Evolutionary conservation across 2,329 filamentous ascomycete species (phyloP), one percentile per base, ranked within the genome.

Genomic region (Fusarium newnesense): DNA sequence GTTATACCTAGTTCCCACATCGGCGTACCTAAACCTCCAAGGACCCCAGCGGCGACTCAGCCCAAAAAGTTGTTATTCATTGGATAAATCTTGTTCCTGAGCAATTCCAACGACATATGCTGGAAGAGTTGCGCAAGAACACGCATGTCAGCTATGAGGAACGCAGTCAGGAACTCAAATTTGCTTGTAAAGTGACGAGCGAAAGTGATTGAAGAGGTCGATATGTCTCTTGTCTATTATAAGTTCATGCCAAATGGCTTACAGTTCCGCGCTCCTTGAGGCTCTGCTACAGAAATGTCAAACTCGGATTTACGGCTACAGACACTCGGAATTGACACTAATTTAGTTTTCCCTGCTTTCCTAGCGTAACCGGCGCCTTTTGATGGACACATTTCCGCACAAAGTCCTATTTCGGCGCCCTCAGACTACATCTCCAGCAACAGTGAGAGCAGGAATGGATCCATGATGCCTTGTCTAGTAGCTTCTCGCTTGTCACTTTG

Each of bases 401-500:
- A 64, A 64, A 24, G 43, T 39, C 47, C 50, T 56, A 26, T 28
- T 67, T 66, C 40, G 64, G 28, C 30, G 61, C 53, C 62, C 61
- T 58, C 36, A 44, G 28, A n/a, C 32, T 66, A 59, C 50, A 49
- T 26, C 61, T 66, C 12, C 39, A 50, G 26, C 9, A 49, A 18
- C 8, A 37, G 32, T 39, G 60, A 63, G 73, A 75, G 53, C 47
- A 50, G 59, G 50, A 37, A 75, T 69, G 60, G 66, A 65, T 69
- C 69, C 65, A 64, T 34, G 60, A 49, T 49, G 28, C 54, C 68
- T 58, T 59, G 62, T 43, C 64, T 74, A 67, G 68, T 60, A 69
- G 71, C 64, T 71, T 59, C 54, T 60, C 44, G n/a, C 65, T 52
- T 49, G 50, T 40, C 42, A 46, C 36, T 37, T 69, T 71, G 64